Evolutionary conservation across 2,329 filamentous ascomycete genomes (phyloP).

Genomic region (Zymoseptoria tritici): DNA sequence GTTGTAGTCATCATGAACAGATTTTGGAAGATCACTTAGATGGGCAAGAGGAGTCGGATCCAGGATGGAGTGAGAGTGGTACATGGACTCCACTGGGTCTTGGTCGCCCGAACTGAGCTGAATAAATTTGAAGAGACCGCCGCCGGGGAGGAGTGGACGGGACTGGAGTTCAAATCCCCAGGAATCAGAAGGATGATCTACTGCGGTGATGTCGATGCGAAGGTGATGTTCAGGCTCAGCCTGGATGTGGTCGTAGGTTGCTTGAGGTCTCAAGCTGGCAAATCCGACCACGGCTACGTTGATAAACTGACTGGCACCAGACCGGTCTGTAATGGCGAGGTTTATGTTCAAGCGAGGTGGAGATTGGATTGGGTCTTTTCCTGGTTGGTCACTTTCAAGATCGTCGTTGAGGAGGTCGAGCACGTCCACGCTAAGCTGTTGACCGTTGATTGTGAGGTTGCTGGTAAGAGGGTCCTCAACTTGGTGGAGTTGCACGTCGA

Average conservation of each 20-base stretch:
- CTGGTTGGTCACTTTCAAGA: conserved; percentile 29
- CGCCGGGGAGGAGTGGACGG: conserved; percentile 3
- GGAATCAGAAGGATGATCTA: not conserved
- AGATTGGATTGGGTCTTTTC: conserved; percentile 33
- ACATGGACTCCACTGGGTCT: conserved; percentile 1
- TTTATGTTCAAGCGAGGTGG: conserved; percentile 17
- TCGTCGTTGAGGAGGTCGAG: conserved; percentile 5
- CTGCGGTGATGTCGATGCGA: conserved; percentile 2
- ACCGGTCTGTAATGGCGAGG: conserved; percentile 12
- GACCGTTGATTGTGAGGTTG: conserved; percentile 38
- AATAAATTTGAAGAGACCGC: conserved; percentile 7
- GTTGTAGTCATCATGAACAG: conserved; percentile 15
- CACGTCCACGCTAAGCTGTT: conserved; percentile 11
- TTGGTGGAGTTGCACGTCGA: conserved; percentile 35
- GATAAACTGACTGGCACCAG: conserved; percentile 8
- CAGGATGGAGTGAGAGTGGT: conserved; percentile 4
- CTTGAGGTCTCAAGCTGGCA: conserved; percentile 5
- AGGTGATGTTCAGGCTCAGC: conserved; percentile 7
- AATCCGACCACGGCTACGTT: conserved; percentile 10
- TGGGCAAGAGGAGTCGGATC: conserved; percentile 9
- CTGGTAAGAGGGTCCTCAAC: conserved; percentile 31
- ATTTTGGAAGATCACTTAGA: conserved; percentile 6
- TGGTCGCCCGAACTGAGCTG: conserved; percentile 1
- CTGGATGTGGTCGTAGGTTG: conserved; percentile 3
- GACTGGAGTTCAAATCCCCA: conserved; percentile 4